A percentile compares a stretch with the other conserved stretches of the same genome.
These are phyloP conservation scores for Kwoniella mangroviensis DNA, from an alignment of 768 basidiomycete genomes.

Conservation along the genomic window DNA sequence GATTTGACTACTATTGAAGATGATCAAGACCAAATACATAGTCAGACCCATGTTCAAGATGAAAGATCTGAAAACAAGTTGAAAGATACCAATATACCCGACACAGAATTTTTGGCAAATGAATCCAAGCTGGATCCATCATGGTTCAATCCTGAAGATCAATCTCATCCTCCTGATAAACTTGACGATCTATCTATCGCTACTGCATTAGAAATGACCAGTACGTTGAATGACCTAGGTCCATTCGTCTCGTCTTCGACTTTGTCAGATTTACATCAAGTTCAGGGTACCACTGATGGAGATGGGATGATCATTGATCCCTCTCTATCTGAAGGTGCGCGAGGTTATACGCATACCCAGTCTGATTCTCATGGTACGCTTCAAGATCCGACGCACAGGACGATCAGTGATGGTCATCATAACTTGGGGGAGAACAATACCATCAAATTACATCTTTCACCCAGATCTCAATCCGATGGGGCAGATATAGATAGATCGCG, in stretches of 20 bases:
- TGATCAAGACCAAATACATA: no score
- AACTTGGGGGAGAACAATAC: neutral
- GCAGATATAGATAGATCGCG: no score
- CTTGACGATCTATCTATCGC: neutral
- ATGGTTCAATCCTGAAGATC: neutral
- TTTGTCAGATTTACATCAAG: no score
- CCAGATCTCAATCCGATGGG: no score
- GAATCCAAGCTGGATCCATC: neutral
- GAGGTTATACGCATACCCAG: no score
- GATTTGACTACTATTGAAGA: no score
- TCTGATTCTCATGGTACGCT: no score
- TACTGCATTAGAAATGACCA: conserved; percentile 4
- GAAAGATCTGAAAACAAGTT: neutral
- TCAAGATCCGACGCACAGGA: no score
- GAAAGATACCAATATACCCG: neutral
- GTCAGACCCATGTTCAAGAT: neutral
- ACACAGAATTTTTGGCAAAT: neutral
- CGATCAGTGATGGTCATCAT: no score
- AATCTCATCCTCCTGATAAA: neutral
- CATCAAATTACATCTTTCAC: neutral
- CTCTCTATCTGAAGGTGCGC: no score
- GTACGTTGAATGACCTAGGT: neutral
- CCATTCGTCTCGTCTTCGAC: neutral
- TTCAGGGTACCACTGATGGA: no score
- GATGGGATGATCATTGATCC: no score